Evolutionary conservation across 2,329 filamentous ascomycete species (phyloP), one percentile per base, ranked within the genome.

Genomic region (Raffaelea arxii): DNA sequence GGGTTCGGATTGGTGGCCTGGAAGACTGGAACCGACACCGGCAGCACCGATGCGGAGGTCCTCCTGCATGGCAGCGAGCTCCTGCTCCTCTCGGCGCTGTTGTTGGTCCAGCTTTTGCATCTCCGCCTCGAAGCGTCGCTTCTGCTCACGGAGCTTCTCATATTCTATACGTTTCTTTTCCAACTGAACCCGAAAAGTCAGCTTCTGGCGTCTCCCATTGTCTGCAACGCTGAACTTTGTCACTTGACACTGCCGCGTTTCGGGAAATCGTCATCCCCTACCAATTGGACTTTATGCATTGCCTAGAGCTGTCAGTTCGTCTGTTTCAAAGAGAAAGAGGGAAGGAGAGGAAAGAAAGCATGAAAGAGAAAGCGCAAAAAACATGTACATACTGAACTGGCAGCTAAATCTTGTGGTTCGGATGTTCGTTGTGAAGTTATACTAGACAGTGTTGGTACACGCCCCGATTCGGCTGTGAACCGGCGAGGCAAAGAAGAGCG

Each of bases 161-260:
- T 94, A 94, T 64, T 95, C 89, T 59, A 86, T 72, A 59, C 89
- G 88, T 68, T 95, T 95, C 68, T 92, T 92, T 64, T 95, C 90
- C 61, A 95, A 79, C 90, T 96, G 21, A 11, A 18, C 19, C 27
- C 14, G 19, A 23, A n/a, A 30, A 27, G 6, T 9, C 1, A 36
- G 37, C 18, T 18, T 27, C 16, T 25, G 23, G 10, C 23, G 6
- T 14, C 23, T 19, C 4, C 24, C 10, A 24, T n/a, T 23, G 19
- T n/a, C n/a, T n/a, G n/a, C n/a, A n/a, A n/a, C n/a, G n/a, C n/a
- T n/a, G n/a, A n/a, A n/a, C n/a, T n/a, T n/a, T n/a, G n/a, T n/a
- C n/a, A n/a, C n/a, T n/a, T n/a, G n/a, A n/a, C n/a, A n/a, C n/a
- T n/a, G n/a, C n/a, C n/a, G n/a, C n/a, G n/a, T n/a, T n/a, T n/a